Conservation (phyloP, 495 filamentous ascomycete genomes). For the Parachaetomium inaequale region DNA sequence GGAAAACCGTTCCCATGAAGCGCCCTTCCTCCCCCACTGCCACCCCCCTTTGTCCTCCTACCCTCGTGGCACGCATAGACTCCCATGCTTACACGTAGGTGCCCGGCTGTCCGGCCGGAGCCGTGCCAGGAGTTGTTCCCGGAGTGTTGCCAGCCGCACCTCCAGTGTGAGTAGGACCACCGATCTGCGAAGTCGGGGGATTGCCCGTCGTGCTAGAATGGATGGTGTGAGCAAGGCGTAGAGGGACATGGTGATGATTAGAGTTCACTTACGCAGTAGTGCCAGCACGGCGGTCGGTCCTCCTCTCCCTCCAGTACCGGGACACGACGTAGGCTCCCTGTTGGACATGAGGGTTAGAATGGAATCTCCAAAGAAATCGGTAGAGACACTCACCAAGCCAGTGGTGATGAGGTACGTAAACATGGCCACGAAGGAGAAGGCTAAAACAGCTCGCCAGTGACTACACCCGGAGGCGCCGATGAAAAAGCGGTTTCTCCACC, state of each 20-base stretch:
- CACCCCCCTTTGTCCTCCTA: not conserved
- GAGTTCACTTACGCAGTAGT: not conserved
- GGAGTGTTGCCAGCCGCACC: not conserved
- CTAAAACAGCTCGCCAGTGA: conserved; percentile 21
- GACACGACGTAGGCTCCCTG: conserved; percentile 12
- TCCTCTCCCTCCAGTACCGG: conserved; percentile 3
- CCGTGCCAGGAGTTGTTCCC: not conserved
- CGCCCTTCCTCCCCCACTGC: too few species aligned
- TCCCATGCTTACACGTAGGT: not conserved
- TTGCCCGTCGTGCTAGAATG: not conserved
- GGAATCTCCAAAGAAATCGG: not conserved
- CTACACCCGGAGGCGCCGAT: conserved; percentile 15
- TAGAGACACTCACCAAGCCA: conserved; percentile 21
- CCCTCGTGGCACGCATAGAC: not conserved
- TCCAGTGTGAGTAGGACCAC: not conserved
- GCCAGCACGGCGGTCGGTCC: not conserved
- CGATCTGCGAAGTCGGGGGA: not conserved
- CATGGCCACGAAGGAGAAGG: conserved; percentile 27
- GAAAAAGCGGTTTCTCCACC: conserved; percentile 9
- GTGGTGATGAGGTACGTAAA: conserved; percentile 21
- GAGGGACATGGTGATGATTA: not conserved
- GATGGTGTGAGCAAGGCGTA: not conserved
- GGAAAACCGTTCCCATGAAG: too few species aligned
- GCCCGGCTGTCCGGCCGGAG: not conserved
- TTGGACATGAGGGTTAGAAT: not conserved